Evolutionary conservation across 345 rosid species (phyloP).

Genomic region (Raphanus raphanistrum): DNA sequence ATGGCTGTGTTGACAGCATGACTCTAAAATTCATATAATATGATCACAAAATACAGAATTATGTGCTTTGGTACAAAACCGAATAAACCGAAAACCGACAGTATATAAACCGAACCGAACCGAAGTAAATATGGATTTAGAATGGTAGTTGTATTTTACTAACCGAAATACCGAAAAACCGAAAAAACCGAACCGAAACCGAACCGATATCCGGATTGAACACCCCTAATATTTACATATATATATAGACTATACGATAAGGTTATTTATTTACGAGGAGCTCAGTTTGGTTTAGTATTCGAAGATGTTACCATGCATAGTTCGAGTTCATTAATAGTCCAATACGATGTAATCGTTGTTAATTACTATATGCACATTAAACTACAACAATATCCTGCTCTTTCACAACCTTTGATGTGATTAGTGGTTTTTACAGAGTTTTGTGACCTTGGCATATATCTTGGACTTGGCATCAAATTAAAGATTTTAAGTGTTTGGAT

Average conservation of each 20-base stretch:
- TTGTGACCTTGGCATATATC: not conserved
- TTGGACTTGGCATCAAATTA: constrained; percentile 9
- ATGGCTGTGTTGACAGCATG: too few relatives aligned
- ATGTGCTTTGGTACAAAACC: too few relatives aligned
- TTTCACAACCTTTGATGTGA: not conserved
- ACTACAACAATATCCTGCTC: not conserved
- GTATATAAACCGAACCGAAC: too few relatives aligned
- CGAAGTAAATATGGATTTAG: too few relatives aligned
- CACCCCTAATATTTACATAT: too few relatives aligned
- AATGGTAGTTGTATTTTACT: too few relatives aligned
- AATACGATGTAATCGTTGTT: not conserved
- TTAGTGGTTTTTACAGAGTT: not conserved
- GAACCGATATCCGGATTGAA: too few relatives aligned
- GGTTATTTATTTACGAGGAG: not conserved
- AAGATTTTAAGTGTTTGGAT: constrained; percentile 14
- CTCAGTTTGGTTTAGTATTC: not conserved
- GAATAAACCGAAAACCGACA: too few relatives aligned
- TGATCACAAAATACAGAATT: too few relatives aligned
- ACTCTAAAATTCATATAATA: too few relatives aligned
- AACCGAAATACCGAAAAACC: too few relatives aligned
- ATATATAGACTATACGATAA: not conserved
- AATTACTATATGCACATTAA: not conserved
- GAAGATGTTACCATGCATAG: not conserved
- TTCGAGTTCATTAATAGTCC: not conserved
- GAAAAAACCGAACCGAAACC: too few relatives aligned